Conservation (phyloP, 164 flowering plant species). For the Akebia trifoliata region DNA sequence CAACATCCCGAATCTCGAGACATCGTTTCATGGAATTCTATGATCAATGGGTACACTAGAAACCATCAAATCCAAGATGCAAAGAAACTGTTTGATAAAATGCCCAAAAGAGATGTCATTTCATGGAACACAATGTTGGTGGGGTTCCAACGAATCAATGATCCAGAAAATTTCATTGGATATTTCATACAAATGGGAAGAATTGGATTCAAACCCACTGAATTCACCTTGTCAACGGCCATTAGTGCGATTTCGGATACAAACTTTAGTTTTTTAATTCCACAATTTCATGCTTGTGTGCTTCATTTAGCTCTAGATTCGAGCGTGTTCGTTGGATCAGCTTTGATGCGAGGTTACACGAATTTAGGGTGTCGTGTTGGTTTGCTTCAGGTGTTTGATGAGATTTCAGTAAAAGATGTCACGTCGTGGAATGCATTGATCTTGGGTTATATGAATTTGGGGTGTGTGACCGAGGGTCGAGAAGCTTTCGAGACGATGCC, state of each 20-base stretch:
- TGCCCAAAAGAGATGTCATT: slow-evolving; percentile 51
- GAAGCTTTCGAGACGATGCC: slow-evolving; percentile 42
- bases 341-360: slow-evolving; percentile 46
- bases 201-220: slow-evolving; percentile 32
- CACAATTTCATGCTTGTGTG: slow-evolving; percentile 47
- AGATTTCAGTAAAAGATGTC: slow-evolving; percentile 33
- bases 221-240: slow-evolving; percentile 41
- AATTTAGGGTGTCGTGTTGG: slow-evolving; percentile 23
- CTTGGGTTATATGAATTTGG: slow-evolving; percentile 46
- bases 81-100: slow-evolving; percentile 48
- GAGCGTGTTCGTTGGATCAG: slow-evolving; percentile 45
- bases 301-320: slow-evolving; percentile 29
- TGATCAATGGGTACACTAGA: slow-evolving; percentile 30
- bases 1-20: slow-evolving; percentile 25
- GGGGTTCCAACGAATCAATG: slow-evolving; percentile 31
- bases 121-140: slow-evolving; percentile 58
- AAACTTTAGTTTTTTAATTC: slow-evolving; percentile 29
- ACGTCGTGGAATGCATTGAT: slow-evolving; percentile 47
- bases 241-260: slow-evolving; percentile 27
- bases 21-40: slow-evolving; percentile 40
- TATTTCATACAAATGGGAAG: slow-evolving; percentile 36
- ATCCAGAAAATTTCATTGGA: slow-evolving; percentile 19
- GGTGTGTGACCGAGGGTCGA: slow-evolving; percentile 29
- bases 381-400: slow-evolving; percentile 41
- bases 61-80: slow-evolving; percentile 27